A percentile compares a stretch with the other conserved stretches of the same genome.
These are phyloP conservation scores for Rhinocladiella mackenziei DNA, from an alignment of 2,329 filamentous ascomycete genomes.

Conservation along the genomic window DNA sequence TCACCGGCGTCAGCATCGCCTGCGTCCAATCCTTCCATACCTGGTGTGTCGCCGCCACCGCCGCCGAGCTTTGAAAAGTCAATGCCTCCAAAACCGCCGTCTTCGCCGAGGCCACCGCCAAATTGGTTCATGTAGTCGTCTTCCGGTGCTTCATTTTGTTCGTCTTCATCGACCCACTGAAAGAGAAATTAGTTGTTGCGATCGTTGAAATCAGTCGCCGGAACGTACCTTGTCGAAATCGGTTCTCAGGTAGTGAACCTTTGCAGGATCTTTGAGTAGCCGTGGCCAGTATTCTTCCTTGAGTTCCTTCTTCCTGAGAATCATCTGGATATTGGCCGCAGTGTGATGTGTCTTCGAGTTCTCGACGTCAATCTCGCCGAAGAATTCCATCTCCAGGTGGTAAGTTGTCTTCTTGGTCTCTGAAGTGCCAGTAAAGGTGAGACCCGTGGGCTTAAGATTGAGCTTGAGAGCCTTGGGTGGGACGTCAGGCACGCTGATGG, in stretches of 20 bases:
- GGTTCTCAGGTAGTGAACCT: constrained; percentile 94
- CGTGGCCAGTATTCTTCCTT: constrained; percentile 94
- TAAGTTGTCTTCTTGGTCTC: constrained; percentile 82
- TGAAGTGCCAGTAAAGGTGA: constrained; percentile 80
- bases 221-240: constrained; percentile 85
- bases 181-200: constrained; percentile 2
- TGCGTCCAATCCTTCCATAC: constrained; percentile 36
- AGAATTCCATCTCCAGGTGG: constrained; percentile 82
- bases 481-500: constrained; percentile 84
- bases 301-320: constrained; percentile 94
- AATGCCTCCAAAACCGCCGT: constrained; percentile 56
- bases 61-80: constrained; percentile 89
- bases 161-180: constrained; percentile 93
- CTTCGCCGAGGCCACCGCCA: constrained; percentile 52
- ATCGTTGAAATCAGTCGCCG: neutral
- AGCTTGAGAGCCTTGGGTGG: constrained; percentile 71
- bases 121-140: constrained; percentile 61
- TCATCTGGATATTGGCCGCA: constrained; percentile 79
- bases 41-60: constrained; percentile 46
- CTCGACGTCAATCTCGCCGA: constrained; percentile 79
- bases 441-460: constrained; percentile 70
- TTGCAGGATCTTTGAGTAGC: constrained; percentile 83
- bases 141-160: constrained; percentile 85
- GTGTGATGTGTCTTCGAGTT: constrained; percentile 87
- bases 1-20: constrained; percentile 49